These are phyloP conservation scores for Cyberlindnera maclurae DNA, from an alignment of 805 yeast genomes.

Conservation along the genomic window DNA sequence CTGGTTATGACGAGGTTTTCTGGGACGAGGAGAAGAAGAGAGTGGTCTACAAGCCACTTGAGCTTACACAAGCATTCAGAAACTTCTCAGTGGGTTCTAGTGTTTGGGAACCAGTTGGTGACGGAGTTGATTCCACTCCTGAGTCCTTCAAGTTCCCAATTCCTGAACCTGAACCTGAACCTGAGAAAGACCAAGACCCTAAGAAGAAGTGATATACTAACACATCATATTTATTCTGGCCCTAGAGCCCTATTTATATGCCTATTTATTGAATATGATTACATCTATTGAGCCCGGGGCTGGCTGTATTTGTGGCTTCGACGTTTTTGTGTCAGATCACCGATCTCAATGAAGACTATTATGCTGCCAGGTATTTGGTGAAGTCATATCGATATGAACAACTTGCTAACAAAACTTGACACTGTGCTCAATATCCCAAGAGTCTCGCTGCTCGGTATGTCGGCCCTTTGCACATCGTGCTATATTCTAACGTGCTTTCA, in stretches of 20 bases:
- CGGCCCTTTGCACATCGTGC: not conserved
- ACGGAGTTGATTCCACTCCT: constrained; percentile 77
- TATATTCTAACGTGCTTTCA: not conserved
- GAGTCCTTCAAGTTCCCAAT: constrained; percentile 75
- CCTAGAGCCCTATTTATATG: constrained; percentile 15
- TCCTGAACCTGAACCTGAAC: constrained; percentile 70
- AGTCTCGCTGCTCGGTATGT: not conserved
- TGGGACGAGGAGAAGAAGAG: constrained; percentile 89
- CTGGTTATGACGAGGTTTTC: constrained; percentile 85
- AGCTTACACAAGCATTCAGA: constrained; percentile 88
- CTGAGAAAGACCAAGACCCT: constrained; percentile 27
- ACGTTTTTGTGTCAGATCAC: too few species aligned
- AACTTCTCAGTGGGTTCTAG: constrained; percentile 83
- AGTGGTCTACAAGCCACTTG: constrained; percentile 83
- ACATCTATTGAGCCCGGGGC: not conserved
- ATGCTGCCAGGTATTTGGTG: too few species aligned
- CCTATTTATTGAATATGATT: constrained; percentile 10
- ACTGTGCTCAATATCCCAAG: too few species aligned
- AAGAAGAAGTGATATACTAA: constrained; percentile 14
- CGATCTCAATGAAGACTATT: too few species aligned
- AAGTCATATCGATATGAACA: too few species aligned
- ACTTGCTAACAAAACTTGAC: too few species aligned
- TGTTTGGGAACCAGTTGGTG: constrained; percentile 90
- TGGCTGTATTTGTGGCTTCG: constrained; percentile 2
- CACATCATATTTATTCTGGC: constrained; percentile 3